Evolutionary conservation across 306 rosid species (phyloP).

Genomic region (Vigna unguiculata): DNA sequence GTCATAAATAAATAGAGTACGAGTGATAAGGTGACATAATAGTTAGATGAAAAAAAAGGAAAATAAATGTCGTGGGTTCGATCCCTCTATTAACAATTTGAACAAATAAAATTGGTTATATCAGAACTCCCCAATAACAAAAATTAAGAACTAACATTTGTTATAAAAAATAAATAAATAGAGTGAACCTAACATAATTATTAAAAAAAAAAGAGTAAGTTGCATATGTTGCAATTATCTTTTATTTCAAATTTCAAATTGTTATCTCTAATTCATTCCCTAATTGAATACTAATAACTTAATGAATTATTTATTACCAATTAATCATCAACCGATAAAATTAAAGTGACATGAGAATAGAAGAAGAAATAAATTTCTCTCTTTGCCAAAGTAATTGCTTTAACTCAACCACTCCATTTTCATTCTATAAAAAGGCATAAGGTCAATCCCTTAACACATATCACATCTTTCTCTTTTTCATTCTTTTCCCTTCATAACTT

Average conservation of each 20-base stretch:
- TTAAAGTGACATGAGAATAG: background rate
- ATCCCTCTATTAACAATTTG: too few species aligned
- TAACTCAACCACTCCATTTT: constrained; percentile 61
- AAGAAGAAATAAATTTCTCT: background rate
- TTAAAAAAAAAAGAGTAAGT: background rate
- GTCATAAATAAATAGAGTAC: background rate
- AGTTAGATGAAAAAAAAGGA: too few species aligned
- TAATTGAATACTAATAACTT: background rate
- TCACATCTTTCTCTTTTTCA: constrained; percentile 22
- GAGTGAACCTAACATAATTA: background rate
- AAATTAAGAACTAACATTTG: too few species aligned
- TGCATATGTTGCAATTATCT: background rate
- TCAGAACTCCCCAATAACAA: too few species aligned
- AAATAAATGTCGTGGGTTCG: too few species aligned
- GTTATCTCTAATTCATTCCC: background rate
- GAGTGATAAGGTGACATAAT: too few species aligned
- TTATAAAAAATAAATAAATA: background rate
- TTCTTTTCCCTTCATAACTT: background rate
- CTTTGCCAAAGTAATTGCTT: constrained; percentile 41
- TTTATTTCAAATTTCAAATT: background rate
- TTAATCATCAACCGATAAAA: background rate
- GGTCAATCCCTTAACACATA: constrained; percentile 48
- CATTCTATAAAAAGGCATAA: constrained; percentile 62
- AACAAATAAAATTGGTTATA: too few species aligned
- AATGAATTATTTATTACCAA: background rate